phyloP scores from a whole-genome alignment of 2,329 filamentous ascomycete genomes.

The Bipolaris gigantea region DNA sequence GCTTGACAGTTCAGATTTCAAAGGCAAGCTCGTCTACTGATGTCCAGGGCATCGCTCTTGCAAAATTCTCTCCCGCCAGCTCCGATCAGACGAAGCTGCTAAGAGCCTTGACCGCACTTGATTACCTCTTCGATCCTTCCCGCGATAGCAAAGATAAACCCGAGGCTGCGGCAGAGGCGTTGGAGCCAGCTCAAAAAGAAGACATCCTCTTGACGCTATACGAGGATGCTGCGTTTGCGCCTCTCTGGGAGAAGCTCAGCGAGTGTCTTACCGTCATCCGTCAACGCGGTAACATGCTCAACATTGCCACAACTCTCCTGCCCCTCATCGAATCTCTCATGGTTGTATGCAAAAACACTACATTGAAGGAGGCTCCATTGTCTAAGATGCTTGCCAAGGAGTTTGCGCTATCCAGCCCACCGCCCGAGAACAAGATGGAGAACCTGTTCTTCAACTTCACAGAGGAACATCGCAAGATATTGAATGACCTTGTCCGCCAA shows the following conservation, averaged over 20 bases:
- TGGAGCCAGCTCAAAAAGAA: constrained; percentile 69
- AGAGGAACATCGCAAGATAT: constrained; percentile 93
- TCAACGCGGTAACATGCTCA: constrained; percentile 91
- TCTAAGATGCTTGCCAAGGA: constrained; percentile 58
- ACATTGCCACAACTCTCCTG: constrained; percentile 91
- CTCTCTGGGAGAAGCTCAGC: constrained; percentile 90
- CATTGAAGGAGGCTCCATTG: constrained; percentile 67
- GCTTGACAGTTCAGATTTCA: constrained; percentile 82
- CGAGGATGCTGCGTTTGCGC: constrained; percentile 85
- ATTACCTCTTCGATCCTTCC: constrained; percentile 91
- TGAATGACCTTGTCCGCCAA: constrained; percentile 95
- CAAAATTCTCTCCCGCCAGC: constrained; percentile 93
- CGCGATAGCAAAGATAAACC: constrained; percentile 56
- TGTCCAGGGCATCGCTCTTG: constrained; percentile 88
- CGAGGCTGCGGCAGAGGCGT: constrained; percentile 51
- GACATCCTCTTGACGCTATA: constrained; percentile 87
- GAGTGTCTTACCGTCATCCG: constrained; percentile 85
- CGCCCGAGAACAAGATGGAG: constrained; percentile 80
- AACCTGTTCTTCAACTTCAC: constrained; percentile 96
- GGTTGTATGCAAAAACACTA: constrained; percentile 99
- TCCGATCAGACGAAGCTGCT: constrained; percentile 97
- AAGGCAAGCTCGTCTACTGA: constrained; percentile 88
- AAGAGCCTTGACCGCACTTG: constrained; percentile 86
- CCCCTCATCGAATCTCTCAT: constrained; percentile 95
- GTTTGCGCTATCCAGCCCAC: constrained; percentile 72